Percentiles rank a stretch among this genome's conserved stretches.
Conservation (phyloP, 352 stramenopile genomes). For the Blastocystis sp. region DNA sequence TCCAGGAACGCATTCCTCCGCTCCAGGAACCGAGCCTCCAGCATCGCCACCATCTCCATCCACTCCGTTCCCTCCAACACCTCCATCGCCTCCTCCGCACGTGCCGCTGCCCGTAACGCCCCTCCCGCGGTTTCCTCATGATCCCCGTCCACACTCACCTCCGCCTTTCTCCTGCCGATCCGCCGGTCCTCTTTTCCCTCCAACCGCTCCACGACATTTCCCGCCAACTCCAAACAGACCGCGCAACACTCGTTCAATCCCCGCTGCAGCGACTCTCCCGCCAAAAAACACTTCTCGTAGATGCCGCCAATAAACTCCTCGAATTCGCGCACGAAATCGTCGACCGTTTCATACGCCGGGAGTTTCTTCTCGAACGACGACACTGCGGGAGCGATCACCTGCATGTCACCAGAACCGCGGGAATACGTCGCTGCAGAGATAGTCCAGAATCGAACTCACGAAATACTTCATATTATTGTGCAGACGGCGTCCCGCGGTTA, state of each 20-base stretch:
- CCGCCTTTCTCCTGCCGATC: neutral
- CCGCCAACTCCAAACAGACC: neutral
- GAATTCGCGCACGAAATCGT: conserved; percentile 3
- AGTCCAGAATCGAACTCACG: neutral
- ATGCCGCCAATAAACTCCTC: neutral
- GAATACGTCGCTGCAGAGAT: neutral
- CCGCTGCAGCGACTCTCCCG: neutral
- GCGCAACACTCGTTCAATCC: neutral
- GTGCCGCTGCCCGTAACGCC: neutral
- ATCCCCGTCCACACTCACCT: neutral
- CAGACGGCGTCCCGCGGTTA: neutral
- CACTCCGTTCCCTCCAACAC: neutral
- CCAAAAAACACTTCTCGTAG: conserved; percentile 41
- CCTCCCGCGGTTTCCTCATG: neutral
- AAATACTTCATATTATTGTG: conserved; percentile 46
- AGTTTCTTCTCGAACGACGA: neutral
- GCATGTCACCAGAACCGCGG: neutral
- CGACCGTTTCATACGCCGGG: neutral
- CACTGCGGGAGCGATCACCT: neutral
- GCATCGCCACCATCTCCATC: neutral
- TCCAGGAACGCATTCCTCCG: neutral
- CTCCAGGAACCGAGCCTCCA: neutral
- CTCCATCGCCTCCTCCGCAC: neutral
- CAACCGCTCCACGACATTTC: neutral
- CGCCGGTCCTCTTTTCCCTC: neutral